phyloP scores from a whole-genome alignment of 441 rosid genomes.

The Arabidopsis lyrata region DNA sequence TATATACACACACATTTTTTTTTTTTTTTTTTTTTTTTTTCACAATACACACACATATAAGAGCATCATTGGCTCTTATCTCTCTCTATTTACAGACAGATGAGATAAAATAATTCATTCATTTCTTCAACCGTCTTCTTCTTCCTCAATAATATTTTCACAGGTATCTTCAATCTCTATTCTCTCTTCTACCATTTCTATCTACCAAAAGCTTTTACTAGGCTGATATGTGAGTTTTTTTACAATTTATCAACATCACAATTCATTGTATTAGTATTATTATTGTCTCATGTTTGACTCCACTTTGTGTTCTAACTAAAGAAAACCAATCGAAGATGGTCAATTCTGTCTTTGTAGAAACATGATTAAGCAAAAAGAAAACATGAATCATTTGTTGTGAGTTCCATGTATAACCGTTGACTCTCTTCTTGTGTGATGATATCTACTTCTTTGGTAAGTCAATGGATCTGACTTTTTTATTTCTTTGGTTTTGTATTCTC shows the following conservation, averaged over 20 bases:
- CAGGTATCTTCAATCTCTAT: constrained; percentile 17
- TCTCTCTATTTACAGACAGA: not conserved
- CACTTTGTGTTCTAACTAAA: not conserved
- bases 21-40: too few species aligned
- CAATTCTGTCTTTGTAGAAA: not conserved
- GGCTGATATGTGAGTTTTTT: not conserved
- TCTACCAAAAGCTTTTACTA: not conserved
- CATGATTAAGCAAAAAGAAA: constrained; percentile 3
- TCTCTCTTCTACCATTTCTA: not conserved
- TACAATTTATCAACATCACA: constrained; percentile 21
- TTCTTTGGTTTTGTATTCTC: not conserved
- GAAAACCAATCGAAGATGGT: constrained; percentile 7
- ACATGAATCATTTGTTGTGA: constrained; percentile 14
- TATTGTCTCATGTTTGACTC: constrained; percentile 16
- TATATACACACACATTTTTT: constrained; percentile 12
- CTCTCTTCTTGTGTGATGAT: constrained; percentile 8
- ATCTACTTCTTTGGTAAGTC: not conserved
- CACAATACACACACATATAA: too few species aligned
- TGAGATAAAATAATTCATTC: constrained; percentile 13
- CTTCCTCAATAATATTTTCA: not conserved
- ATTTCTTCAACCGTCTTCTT: constrained; percentile 25
- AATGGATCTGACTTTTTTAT: constrained; percentile 20
- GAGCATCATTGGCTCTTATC: not conserved
- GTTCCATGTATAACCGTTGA: constrained; percentile 21
- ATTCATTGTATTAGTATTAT: constrained; percentile 6